These are phyloP conservation scores for Boletus fagicola DNA, from an alignment of 768 basidiomycete genomes.

Conservation along the genomic window DNA sequence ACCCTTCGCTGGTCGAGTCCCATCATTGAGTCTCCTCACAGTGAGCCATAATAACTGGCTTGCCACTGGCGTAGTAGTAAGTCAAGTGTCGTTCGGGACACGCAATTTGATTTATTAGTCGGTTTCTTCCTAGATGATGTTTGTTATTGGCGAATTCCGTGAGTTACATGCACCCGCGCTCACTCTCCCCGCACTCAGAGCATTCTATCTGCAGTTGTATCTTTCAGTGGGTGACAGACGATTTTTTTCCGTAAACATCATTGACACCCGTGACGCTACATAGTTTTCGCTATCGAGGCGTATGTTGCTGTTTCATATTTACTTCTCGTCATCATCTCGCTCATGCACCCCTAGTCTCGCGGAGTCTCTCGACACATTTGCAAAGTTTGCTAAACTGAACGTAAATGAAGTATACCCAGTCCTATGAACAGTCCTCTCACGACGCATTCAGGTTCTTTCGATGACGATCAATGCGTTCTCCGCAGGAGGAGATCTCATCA, in stretches of 20 bases:
- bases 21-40: too few relatives aligned
- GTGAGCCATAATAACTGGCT: too few relatives aligned
- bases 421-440: constrained; percentile 9
- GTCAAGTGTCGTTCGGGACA: too few relatives aligned
- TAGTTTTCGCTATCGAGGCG: constrained; percentile 39
- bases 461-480: too few relatives aligned
- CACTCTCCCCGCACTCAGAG: not conserved
- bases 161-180: not conserved
- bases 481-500: too few relatives aligned
- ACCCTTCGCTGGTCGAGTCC: too few relatives aligned
- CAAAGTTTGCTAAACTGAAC: constrained; percentile 44
- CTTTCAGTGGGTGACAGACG: constrained; percentile 30
- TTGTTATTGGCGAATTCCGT: constrained; percentile 43
- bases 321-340: not conserved
- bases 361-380: constrained; percentile 36
- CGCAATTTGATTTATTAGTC: not conserved
- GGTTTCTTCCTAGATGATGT: constrained; percentile 9
- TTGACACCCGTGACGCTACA: constrained; percentile 1
- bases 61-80: too few relatives aligned
- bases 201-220: constrained; percentile 19
- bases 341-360: constrained; percentile 35
- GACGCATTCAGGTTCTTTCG: too few relatives aligned
- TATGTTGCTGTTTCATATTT: constrained; percentile 22
- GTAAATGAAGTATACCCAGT: constrained; percentile 20
- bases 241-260: not conserved